Evolutionary conservation across 495 filamentous ascomycete genomes (phyloP).

Genomic region (Hyaloscypha finlandica): DNA sequence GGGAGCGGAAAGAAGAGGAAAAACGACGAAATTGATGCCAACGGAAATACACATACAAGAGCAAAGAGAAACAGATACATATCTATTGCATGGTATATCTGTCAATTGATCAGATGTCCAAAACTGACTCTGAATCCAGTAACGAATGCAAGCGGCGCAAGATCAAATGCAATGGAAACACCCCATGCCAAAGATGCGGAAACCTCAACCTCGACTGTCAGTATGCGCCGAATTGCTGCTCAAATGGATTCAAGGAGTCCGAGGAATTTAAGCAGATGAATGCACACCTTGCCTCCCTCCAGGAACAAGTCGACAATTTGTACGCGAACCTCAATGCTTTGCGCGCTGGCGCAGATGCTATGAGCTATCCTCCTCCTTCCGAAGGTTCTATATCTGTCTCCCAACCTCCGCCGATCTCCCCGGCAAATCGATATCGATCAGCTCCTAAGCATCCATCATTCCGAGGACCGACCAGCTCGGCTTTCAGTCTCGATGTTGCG

Average conservation of each 20-base stretch:
- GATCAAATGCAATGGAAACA: slow-evolving; percentile 90
- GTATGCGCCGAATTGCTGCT: slow-evolving; percentile 90
- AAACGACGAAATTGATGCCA: slow-evolving; percentile 36
- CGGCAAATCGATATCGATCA: slow-evolving; percentile 23
- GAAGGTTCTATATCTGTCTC: slow-evolving; percentile 32
- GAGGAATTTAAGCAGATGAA: slow-evolving; percentile 84
- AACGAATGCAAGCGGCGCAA: slow-evolving; percentile 90
- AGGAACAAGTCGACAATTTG: slow-evolving; percentile 80
- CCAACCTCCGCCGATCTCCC: slow-evolving; percentile 26
- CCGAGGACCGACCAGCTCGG: slow-evolving; percentile 82
- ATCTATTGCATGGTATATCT: slow-evolving; percentile 82
- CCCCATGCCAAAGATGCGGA: slow-evolving; percentile 81
- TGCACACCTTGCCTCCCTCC: slow-evolving; percentile 70
- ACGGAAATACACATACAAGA: slow-evolving; percentile 45
- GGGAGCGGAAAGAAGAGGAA: slow-evolving; percentile 44
- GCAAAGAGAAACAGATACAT: slow-evolving; percentile 81
- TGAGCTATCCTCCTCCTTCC: slow-evolving; percentile 21
- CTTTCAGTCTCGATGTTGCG: slow-evolving; percentile 84
- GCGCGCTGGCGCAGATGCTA: slow-evolving; percentile 23
- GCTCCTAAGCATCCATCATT: slow-evolving; percentile 60
- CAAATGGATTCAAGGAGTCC: slow-evolving; percentile 78
- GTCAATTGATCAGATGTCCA: neutral
- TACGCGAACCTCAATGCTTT: slow-evolving; percentile 70
- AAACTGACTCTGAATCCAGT: slow-evolving; percentile 40
- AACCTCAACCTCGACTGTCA: slow-evolving; percentile 78